Base-by-base conservation (phyloP, 2,329 filamentous ascomycete genomes). In the Fusarium sp. region DNA sequence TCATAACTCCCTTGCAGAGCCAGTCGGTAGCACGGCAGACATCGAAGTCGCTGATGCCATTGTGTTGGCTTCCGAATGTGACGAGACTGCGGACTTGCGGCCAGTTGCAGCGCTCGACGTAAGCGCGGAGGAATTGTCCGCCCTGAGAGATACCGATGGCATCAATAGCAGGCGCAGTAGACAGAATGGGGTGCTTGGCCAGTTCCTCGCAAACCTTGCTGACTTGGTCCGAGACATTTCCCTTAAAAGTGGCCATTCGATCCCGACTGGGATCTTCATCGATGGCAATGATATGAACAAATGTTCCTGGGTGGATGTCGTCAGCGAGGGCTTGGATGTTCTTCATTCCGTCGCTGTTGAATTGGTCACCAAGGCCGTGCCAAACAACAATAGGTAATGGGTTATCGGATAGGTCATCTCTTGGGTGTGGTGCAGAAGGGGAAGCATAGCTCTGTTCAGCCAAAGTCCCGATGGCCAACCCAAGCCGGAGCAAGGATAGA, bases 121-220 rank as follows among this genome's bases (percentile, higher is more conserved):
- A 95, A 29, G 88, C 96, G 66, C 96, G 91, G n/a, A 99, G 88
- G 84, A 99, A 98, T 81, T 97, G 94, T 3, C 96, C 96, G 71
- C 96, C 96, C 82, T 99, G 96, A 19, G 93, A 96, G 85, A 99
- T 98, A 33, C 96, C 96, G 39, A 99, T 84, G 38, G 95, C 95
- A 82, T 98, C 96, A 79, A 98, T 87, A 71, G 92, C 94, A 0
- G 93, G 93, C 1, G 93, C 93, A 11, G 92, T 93, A 63, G 92
- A 92, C 21, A 98, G 89, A 80, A 97, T 93, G 2, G 92, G 92
- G 79, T 98, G 89, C 0, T 87, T 79, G 65, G 92, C 88, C 45
- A 98, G 88, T 76, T 92, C 90, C n/a, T 84, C 85, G 87, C 96
- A 98, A 56, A 97, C 94, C 70, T 87, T 80, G 42, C 87, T 87